Base-by-base conservation (phyloP, 495 filamentous ascomycete species). In the Tuber magnatum region DNA sequence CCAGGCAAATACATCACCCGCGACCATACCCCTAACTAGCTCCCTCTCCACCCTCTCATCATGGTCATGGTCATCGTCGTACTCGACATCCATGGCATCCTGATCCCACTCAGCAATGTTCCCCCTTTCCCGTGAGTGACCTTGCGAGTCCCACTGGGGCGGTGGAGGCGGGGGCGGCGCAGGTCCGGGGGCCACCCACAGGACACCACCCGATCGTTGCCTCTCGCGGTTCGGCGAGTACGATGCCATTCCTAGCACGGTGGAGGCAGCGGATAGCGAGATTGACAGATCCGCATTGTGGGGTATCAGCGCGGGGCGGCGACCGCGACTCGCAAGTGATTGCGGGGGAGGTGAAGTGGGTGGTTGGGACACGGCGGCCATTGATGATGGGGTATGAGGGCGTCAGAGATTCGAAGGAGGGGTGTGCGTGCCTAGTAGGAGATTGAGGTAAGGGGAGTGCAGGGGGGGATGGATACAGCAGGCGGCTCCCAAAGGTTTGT, bases 261-360 rank as follows among this genome's bases (percentile, higher is more conserved):
- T 71, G 14, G 80, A 79, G 48, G 80, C 73, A 42, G 80, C 77
- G n/a, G 80, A 82, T n/a, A 82, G 73, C 24, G 80, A 79, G 48
- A 81, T 70, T 42, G 80, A 73, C 38, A 82, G 80, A 69, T 82
- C 80, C n/a, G 74, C 71, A 9, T 81, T 76, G 69, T 82, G 80
- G 14, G 80, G 80, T 70, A 82, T 82, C 24, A 82, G 74, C 68
- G 80, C 80, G 68, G 80, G 80, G 72, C 80, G 80, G 46, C 80
- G 80, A 61, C 75, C 79, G 39, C 76, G 80, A 24, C 69, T 70
- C 61, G 75, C 78, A n/a, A 80, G 74, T 46, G 78, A 71, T 40
- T 80, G 72, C 3, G 79, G 76, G 39, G 78, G 72, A 68, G 78
- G 78, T 43, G 77, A 73, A 22, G 77, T 69, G 9, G 71, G 72